These are phyloP conservation scores for Solanum sejunctum DNA, from an alignment of 257 asterid genomes.

Conservation along the genomic window DNA sequence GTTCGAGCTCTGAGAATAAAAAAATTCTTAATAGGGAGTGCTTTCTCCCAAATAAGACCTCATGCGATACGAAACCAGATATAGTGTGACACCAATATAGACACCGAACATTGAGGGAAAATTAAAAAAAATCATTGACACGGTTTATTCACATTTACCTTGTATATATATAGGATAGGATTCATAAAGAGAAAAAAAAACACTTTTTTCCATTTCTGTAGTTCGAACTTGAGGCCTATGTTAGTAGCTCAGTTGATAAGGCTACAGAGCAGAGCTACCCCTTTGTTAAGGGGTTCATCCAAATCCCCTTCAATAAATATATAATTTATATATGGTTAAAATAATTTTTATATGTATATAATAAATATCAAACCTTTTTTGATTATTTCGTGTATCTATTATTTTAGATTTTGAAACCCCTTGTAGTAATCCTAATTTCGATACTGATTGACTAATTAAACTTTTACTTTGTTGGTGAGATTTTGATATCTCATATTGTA, in stretches of 20 bases:
- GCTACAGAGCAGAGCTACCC: too few species aligned
- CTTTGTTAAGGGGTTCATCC: too few species aligned
- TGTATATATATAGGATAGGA: not conserved
- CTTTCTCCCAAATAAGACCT: too few species aligned
- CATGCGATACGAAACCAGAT: too few species aligned
- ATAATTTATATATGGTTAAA: too few species aligned
- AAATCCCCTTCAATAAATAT: accelerated
- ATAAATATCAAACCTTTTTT: accelerated
- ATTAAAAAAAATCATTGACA: not conserved
- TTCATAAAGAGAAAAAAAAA: not conserved
- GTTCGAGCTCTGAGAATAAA: accelerated
- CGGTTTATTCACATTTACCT: not conserved
- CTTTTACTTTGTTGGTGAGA: not conserved
- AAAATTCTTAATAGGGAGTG: too few species aligned
- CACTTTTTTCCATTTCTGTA: not conserved
- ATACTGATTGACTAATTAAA: not conserved
- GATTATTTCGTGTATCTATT: too few species aligned
- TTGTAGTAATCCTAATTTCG: too few species aligned
- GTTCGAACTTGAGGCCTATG: not conserved
- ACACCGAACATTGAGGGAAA: too few species aligned
- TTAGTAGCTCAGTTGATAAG: not conserved
- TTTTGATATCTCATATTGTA: not conserved
- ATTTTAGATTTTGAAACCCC: too few species aligned
- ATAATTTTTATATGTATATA: too few species aligned
- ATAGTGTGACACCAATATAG: too few species aligned